These are phyloP conservation scores for Corymbia calophylla DNA, from an alignment of 441 rosid species.

Conservation along the genomic window DNA sequence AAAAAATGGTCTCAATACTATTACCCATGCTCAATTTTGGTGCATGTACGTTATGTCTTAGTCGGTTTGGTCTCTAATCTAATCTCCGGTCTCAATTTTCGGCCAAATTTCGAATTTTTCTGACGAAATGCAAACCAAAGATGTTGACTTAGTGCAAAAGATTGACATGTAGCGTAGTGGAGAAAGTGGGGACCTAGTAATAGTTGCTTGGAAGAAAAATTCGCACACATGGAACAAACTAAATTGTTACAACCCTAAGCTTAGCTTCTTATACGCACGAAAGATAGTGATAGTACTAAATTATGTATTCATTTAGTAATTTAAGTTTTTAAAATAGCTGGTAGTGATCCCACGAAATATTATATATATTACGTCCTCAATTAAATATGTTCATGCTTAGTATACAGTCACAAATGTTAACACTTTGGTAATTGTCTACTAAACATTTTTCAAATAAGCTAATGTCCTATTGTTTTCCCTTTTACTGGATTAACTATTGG, in stretches of 20 bases:
- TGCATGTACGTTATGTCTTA: neutral
- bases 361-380: no score
- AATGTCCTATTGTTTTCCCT: neutral
- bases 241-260: no score
- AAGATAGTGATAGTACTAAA: neutral
- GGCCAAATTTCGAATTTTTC: neutral
- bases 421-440: no score
- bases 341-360: no score
- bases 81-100: neutral
- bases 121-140: neutral
- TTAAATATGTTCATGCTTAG: no score
- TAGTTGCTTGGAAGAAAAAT: neutral
- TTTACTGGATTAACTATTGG: no score
- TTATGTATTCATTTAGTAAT: no score
- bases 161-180: neutral
- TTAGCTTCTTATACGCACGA: no score
- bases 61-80: accelerated
- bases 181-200: neutral
- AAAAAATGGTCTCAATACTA: neutral
- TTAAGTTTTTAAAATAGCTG: no score
- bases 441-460: no score
- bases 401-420: no score
- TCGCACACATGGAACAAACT: no score
- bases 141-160: neutral
- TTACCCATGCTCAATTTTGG: neutral